Percentiles rank a stretch among this genome's conserved stretches.
Conservation (phyloP, 192 early-diverging fungal genomes). For the Chytriomyces hyalinus region DNA sequence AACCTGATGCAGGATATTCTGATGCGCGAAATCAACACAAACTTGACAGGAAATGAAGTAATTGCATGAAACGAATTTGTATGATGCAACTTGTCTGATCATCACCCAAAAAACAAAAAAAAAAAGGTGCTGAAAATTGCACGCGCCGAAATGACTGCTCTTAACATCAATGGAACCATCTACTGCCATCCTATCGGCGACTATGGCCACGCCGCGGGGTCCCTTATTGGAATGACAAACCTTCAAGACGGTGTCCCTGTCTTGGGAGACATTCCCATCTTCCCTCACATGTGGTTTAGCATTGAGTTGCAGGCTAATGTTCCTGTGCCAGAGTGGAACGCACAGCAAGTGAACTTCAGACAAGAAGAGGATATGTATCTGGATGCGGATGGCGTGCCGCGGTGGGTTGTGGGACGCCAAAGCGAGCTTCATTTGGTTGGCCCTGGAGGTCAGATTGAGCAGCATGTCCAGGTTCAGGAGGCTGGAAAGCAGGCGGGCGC, state of each 20-base stretch:
- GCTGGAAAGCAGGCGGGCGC: too few relatives aligned
- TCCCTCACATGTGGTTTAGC: conserved; percentile 25
- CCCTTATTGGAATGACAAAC: conserved; percentile 37
- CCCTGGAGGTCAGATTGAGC: too few relatives aligned
- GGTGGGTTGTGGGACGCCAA: conserved; percentile 28
- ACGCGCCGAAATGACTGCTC: neutral
- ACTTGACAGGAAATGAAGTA: conserved; percentile 21
- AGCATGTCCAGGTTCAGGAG: too few relatives aligned
- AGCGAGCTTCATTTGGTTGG: conserved; percentile 18
- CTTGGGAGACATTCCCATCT: conserved; percentile 18
- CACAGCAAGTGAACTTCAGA: conserved; percentile 23
- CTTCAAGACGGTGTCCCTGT: conserved; percentile 33
- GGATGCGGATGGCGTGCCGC: conserved; percentile 3
- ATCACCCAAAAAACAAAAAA: neutral
- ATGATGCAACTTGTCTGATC: neutral
- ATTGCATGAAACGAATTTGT: neutral
- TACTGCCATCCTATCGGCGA: conserved; percentile 38
- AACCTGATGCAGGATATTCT: conserved; percentile 36
- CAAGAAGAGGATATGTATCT: conserved; percentile 34
- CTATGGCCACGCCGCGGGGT: conserved; percentile 27
- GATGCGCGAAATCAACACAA: conserved; percentile 12
- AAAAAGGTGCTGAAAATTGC: neutral
- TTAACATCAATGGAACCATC: conserved; percentile 20
- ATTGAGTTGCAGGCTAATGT: conserved; percentile 35
- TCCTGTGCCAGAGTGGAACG: conserved; percentile 16